Percentiles rank a stretch among this genome's conserved stretches.
Conservation (phyloP, 2,329 filamentous ascomycete genomes). For the Boeremia lycopersici region DNA sequence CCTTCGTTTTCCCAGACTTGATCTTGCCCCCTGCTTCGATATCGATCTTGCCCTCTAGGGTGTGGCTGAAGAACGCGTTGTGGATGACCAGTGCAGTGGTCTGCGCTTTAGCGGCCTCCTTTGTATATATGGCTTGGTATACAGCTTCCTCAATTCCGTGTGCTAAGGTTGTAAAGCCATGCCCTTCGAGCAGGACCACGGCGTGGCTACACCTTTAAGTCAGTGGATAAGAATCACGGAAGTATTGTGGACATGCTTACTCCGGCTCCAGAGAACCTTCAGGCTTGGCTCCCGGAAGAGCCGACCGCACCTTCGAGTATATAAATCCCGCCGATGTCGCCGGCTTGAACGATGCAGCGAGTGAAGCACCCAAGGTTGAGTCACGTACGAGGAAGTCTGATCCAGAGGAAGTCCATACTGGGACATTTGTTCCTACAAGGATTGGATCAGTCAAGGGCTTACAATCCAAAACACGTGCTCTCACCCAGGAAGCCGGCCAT, state of each 20-base stretch:
- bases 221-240: not conserved
- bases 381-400: slow-evolving; percentile 46
- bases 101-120: slow-evolving; percentile 49
- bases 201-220: slow-evolving; percentile 23
- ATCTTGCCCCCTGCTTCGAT: slow-evolving; percentile 48
- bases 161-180: slow-evolving; percentile 54
- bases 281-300: slow-evolving; percentile 40
- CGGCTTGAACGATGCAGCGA: slow-evolving; percentile 46
- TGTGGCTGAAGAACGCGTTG: slow-evolving; percentile 43
- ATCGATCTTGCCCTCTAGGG: slow-evolving; percentile 50
- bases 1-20: slow-evolving; percentile 49
- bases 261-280: slow-evolving; percentile 43
- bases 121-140: slow-evolving; percentile 53
- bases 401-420: slow-evolving; percentile 44
- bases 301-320: slow-evolving; percentile 46
- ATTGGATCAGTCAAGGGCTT: not conserved
- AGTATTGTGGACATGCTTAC: not conserved
- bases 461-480: not conserved
- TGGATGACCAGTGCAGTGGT: slow-evolving; percentile 45
- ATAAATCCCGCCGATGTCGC: slow-evolving; percentile 47
- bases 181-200: slow-evolving; percentile 51
- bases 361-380: slow-evolving; percentile 40
- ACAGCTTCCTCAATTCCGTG: slow-evolving; percentile 53
- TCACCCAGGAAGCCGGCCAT: slow-evolving; percentile 53
- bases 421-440: slow-evolving; percentile 38